Evolutionary conservation across 352 stramenopile species (phyloP).

Genomic region (Labyrinthula sp.): DNA sequence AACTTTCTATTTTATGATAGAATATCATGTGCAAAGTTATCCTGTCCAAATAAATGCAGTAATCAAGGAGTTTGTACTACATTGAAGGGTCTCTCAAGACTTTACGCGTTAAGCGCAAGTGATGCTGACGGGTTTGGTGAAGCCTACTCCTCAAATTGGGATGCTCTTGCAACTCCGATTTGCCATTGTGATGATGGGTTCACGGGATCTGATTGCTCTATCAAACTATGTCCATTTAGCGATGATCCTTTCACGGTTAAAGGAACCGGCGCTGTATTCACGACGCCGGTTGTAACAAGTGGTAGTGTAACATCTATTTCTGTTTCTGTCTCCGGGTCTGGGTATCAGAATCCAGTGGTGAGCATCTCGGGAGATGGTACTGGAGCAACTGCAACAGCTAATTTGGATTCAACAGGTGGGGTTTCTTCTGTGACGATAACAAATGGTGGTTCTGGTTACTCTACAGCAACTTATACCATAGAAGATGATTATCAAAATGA

Average conservation of each 20-base stretch:
- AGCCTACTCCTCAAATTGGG: slow-evolving; percentile 53
- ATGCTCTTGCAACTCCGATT: slow-evolving; percentile 47
- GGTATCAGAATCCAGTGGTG: slow-evolving; percentile 56
- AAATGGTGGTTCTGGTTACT: slow-evolving; percentile 41
- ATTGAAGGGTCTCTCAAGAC: too few relatives aligned
- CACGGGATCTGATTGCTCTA: slow-evolving; percentile 52
- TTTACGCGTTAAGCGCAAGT: too few relatives aligned
- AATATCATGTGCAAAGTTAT: too few relatives aligned
- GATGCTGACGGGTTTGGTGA: too few relatives aligned
- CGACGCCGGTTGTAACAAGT: background rate
- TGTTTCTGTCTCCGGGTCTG: slow-evolving; percentile 15
- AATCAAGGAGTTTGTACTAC: too few relatives aligned
- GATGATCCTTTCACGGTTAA: slow-evolving; percentile 4
- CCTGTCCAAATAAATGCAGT: too few relatives aligned
- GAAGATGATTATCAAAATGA: slow-evolving; percentile 22
- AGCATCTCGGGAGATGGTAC: slow-evolving; percentile 51
- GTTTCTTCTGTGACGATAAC: slow-evolving; percentile 36
- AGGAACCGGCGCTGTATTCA: slow-evolving; percentile 5
- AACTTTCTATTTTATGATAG: too few relatives aligned
- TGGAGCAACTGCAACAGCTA: slow-evolving; percentile 45
- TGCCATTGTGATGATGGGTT: slow-evolving; percentile 60
- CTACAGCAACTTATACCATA: slow-evolving; percentile 37
- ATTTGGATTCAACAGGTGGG: slow-evolving; percentile 33
- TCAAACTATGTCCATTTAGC: slow-evolving; percentile 34
- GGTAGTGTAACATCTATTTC: background rate